phyloP scores from a whole-genome alignment of 257 asterid genomes.

The Ophiorrhiza pumila region DNA sequence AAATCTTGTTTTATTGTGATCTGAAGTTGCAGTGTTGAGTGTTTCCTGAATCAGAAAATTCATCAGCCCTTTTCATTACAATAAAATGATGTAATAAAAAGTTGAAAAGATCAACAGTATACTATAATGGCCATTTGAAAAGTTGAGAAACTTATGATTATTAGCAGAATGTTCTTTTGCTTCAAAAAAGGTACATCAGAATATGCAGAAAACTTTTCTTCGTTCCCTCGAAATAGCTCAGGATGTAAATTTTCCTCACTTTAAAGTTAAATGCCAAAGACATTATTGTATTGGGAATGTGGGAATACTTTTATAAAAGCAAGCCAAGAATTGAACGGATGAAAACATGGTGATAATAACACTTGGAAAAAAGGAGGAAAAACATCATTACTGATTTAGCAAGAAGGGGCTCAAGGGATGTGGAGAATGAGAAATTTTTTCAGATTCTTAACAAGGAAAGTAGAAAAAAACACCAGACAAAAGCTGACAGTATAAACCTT shows the following conservation, averaged over 20 bases:
- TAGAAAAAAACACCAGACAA: neutral
- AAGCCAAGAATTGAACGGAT: neutral
- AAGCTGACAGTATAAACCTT: neutral
- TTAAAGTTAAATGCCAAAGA: neutral
- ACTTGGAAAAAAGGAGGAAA: neutral
- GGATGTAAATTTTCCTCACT: neutral
- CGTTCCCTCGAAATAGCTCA: neutral
- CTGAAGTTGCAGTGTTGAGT: constrained; percentile 15
- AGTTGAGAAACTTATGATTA: neutral
- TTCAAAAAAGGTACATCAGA: neutral
- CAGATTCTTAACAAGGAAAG: too few species aligned
- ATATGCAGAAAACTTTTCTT: neutral
- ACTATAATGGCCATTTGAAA: neutral
- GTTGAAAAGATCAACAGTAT: neutral
- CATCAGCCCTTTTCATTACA: neutral
- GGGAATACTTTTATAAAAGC: neutral
- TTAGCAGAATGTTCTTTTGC: neutral
- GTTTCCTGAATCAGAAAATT: constrained; percentile 25
- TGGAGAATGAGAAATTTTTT: neutral
- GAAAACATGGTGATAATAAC: neutral
- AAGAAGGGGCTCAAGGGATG: too few species aligned
- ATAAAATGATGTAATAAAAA: neutral
- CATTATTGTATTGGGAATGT: neutral
- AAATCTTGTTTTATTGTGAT: constrained; percentile 22
- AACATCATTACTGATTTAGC: neutral